A percentile compares a stretch with the other conserved stretches of the same genome.
Evolutionary conservation across 2,329 filamentous ascomycete species (phyloP).

Genomic region (Calonectria pseudoreteaudii): DNA sequence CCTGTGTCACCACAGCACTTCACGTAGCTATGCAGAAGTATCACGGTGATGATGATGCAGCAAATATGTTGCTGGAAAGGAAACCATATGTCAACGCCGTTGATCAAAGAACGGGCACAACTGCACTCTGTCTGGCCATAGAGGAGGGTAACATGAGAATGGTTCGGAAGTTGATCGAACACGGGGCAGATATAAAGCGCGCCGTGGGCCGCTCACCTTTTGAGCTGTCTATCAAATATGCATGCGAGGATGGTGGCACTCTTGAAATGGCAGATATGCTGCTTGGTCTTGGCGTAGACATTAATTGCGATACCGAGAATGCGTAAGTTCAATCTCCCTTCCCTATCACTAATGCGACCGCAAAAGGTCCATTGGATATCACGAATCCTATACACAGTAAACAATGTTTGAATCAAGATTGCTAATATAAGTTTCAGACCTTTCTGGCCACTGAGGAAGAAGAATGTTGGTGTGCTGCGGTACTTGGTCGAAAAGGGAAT

Average conservation of each 20-base stretch:
- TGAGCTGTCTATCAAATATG: not conserved
- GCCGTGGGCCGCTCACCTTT: not conserved
- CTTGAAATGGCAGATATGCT: slow-evolving; percentile 3
- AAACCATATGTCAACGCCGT: not conserved
- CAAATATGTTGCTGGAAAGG: not conserved
- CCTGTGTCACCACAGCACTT: not conserved
- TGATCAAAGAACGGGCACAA: not conserved
- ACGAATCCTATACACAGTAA: not conserved
- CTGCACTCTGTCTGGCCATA: not conserved
- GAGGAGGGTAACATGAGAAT: not conserved
- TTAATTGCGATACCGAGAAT: not conserved
- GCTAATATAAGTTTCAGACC: not conserved
- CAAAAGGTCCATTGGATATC: not conserved
- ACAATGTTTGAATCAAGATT: not conserved
- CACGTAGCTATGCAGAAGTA: not conserved
- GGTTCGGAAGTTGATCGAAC: not conserved
- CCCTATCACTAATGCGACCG: too few relatives aligned
- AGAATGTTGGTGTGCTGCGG: not conserved
- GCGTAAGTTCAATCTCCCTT: not conserved
- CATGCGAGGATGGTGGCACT: not conserved
- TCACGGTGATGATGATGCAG: not conserved
- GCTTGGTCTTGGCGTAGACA: not conserved
- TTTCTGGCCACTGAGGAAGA: not conserved
- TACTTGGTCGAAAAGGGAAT: slow-evolving; percentile 2
- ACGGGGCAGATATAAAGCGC: not conserved